These are phyloP conservation scores for Phytomonas francai DNA, from an alignment of 208 protist species.

Conservation along the genomic window DNA sequence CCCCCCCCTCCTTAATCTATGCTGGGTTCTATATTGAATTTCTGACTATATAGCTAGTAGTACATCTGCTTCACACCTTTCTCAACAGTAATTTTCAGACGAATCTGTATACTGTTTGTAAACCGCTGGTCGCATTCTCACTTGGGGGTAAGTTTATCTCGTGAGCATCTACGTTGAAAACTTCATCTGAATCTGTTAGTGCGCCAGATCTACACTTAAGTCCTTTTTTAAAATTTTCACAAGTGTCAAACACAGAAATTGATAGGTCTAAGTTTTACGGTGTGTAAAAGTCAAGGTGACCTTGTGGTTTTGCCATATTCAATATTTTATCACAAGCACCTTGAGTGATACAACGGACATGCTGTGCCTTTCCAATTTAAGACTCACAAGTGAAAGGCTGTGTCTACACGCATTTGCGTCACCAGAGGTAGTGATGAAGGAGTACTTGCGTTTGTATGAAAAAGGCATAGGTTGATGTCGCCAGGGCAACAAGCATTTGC, in stretches of 20 bases:
- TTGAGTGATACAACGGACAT: background rate
- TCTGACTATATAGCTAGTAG: background rate
- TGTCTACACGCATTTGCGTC: background rate
- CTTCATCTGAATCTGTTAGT: background rate
- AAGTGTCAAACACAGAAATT: background rate
- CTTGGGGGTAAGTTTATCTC: background rate
- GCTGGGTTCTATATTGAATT: background rate
- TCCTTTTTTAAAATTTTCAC: background rate
- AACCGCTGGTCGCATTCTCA: background rate
- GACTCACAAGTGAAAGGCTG: background rate
- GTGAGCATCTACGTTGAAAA: background rate
- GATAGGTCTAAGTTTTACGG: background rate
- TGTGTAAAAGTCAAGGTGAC: background rate
- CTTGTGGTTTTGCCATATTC: background rate
- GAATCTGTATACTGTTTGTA: background rate
- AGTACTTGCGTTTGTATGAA: background rate
- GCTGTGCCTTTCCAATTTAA: background rate
- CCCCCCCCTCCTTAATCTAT: background rate
- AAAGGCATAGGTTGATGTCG: background rate
- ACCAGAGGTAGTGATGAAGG: background rate
- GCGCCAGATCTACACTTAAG: background rate
- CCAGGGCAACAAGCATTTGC: background rate
- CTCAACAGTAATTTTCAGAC: background rate
- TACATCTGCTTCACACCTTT: background rate
- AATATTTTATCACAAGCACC: background rate